Conservation (phyloP, 169 alveolate genomes). For the Perkinsus olseni region DNA sequence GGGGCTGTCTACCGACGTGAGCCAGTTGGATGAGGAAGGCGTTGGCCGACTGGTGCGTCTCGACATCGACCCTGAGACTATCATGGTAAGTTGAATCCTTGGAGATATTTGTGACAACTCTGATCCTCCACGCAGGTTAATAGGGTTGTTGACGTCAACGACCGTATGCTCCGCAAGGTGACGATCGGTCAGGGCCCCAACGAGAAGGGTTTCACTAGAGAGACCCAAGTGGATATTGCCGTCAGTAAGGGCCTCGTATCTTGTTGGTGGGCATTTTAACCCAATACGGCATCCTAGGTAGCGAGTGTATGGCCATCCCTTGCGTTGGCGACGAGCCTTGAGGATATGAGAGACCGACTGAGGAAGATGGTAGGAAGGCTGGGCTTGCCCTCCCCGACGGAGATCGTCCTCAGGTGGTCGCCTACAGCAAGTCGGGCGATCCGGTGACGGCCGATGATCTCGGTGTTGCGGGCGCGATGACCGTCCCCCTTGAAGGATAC, state of each 20-base stretch:
- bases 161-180: constrained; percentile 9
- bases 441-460: constrained; percentile 8
- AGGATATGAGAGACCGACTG: background rate
- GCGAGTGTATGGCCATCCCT: constrained; percentile 14
- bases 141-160: constrained; percentile 10
- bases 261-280: background rate
- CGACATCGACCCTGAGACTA: constrained; percentile 1
- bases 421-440: background rate
- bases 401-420: background rate
- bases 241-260: background rate
- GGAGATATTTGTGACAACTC: too few relatives aligned
- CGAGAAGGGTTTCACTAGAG: background rate
- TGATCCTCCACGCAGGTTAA: background rate
- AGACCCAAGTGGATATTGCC: background rate
- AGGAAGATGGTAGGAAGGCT: background rate
- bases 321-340: background rate
- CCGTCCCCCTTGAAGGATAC: constrained; percentile 13
- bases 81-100: background rate
- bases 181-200: background rate
- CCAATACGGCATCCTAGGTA: background rate
- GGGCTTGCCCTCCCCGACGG: background rate
- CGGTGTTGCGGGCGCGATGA: constrained; percentile 6
- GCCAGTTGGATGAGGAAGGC: background rate
- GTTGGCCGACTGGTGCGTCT: background rate
- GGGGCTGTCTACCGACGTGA: background rate